Evolutionary conservation across 2,329 filamentous ascomycete species (phyloP).

Genomic region (Coniochaeta sp.): DNA sequence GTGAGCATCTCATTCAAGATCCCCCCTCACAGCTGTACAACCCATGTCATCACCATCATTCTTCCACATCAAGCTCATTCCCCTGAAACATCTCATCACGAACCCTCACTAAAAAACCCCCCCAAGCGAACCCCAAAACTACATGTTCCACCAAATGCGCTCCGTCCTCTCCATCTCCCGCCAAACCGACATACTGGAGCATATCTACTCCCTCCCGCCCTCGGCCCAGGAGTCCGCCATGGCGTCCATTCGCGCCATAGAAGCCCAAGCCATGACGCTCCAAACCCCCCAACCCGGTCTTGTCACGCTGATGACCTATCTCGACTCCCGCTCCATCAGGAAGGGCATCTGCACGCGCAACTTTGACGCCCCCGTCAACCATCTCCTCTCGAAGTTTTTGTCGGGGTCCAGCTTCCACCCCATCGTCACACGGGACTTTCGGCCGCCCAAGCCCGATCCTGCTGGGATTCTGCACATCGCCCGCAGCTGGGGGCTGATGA

Average conservation of each 20-base stretch:
- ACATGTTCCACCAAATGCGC: conserved; percentile 93
- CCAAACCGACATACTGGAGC: conserved; percentile 75
- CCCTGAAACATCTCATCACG: neutral
- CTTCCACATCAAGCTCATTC: neutral
- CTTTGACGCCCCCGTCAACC: conserved; percentile 72
- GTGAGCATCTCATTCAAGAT: conserved; percentile 41
- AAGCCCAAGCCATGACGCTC: conserved; percentile 69
- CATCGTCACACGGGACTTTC: conserved; percentile 77
- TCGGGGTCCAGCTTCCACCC: conserved; percentile 62
- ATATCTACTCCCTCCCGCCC: conserved; percentile 68
- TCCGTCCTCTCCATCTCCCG: conserved; percentile 65
- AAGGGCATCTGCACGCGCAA: conserved; percentile 94
- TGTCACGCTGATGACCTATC: conserved; percentile 69
- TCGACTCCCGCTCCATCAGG: conserved; percentile 57
- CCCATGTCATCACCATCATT: neutral
- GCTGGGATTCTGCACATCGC: conserved; percentile 86
- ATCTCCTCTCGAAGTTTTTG: conserved; percentile 71
- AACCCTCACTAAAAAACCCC: neutral
- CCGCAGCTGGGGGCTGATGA: conserved; percentile 59
- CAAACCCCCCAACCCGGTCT: conserved; percentile 83
- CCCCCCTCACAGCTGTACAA: neutral
- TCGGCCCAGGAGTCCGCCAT: conserved; percentile 57
- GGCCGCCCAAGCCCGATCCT: conserved; percentile 78
- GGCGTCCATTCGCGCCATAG: conserved; percentile 69
- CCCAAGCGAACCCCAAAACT: conserved; percentile 83